Percentiles rank a stretch among this genome's conserved stretches.
These are phyloP conservation scores for Aspergillus terreus DNA, from an alignment of 2,329 filamentous ascomycete species.

Conservation along the genomic window DNA sequence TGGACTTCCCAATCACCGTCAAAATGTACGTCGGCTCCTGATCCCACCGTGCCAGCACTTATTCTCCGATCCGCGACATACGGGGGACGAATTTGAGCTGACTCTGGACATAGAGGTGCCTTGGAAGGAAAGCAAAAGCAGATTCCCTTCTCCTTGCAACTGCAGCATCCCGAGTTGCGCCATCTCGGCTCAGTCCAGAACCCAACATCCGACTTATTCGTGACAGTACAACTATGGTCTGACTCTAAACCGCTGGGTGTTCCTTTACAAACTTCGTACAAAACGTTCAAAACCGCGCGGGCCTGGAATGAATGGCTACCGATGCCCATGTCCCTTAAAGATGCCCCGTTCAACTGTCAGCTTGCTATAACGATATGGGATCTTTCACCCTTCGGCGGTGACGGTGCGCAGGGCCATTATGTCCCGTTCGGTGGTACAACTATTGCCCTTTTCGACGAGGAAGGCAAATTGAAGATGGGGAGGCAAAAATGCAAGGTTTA, in stretches of 20 bases:
- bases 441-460: constrained; percentile 82
- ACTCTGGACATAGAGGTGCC: constrained; percentile 53
- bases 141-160: constrained; percentile 70
- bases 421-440: constrained; percentile 95
- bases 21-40: constrained; percentile 54
- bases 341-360: constrained; percentile 74
- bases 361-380: constrained; percentile 96
- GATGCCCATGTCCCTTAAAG: constrained; percentile 78
- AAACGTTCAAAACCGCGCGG: constrained; percentile 68
- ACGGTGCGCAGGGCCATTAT: constrained; percentile 68
- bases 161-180: constrained; percentile 74
- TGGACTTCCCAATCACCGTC: constrained; percentile 66
- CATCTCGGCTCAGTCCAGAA: constrained; percentile 85
- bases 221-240: constrained; percentile 90
- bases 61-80: background rate
- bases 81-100: background rate
- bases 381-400: constrained; percentile 72
- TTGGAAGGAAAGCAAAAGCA: constrained; percentile 75
- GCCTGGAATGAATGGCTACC: constrained; percentile 97
- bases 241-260: constrained; percentile 94
- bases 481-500: constrained; percentile 87
- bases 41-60: background rate
- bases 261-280: constrained; percentile 88
- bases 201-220: constrained; percentile 81
- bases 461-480: constrained; percentile 87